Base-by-base conservation (phyloP, 2,329 filamentous ascomycete genomes). In the Trichophyton equinum region DNA sequence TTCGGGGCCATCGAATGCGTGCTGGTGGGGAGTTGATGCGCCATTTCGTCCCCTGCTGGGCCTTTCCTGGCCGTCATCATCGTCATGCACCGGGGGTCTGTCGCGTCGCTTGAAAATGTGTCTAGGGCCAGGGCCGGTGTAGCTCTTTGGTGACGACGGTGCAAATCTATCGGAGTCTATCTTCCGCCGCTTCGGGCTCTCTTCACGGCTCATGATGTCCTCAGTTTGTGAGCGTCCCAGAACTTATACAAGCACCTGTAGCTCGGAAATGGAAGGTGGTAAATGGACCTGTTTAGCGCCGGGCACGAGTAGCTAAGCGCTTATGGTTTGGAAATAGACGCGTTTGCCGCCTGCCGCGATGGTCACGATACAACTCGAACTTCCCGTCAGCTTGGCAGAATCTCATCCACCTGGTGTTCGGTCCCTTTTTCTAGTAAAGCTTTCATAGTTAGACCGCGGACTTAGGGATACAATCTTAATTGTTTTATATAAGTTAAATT, bases 131-230 rank as follows among this genome's bases (percentile, higher is more conserved):
- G 75, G 67, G 68, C 75, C 62, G 66, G 68, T 66, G 72, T 68
- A 75, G 74, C 38, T 51, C 27, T 51, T 55, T 63, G 76, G 77
- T 20, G 79, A 78, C 4, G 82, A 76, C 57, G 80, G 77, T 42
- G 78, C 77, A 65, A 83, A 85, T 61, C 82, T 79, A 65, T 85
- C 82, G 61, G 81, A 78, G 65, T 88, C 83, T n/a, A 89, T 72
- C 71, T 81, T 86, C 44, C 86, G 82, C 67, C 86, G 77, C 72
- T 85, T 87, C 3, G 83, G 82, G 69, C 81, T 85, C 62, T 79
- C 73, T 60, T 72, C 72, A 61, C 72, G 71, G 18, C 67, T 68
- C 76, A 78, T 78, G 27, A 13, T 38, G 44, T 4, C 25, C 25
- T 53, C 22, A 53, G 49, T 18, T n/a, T 6, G 49, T n/a, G 25